Evolutionary conservation across 306 rosid species (phyloP), one percentile per base, ranked within the genome.

Genomic region (Vachellia pachyceras): DNA sequence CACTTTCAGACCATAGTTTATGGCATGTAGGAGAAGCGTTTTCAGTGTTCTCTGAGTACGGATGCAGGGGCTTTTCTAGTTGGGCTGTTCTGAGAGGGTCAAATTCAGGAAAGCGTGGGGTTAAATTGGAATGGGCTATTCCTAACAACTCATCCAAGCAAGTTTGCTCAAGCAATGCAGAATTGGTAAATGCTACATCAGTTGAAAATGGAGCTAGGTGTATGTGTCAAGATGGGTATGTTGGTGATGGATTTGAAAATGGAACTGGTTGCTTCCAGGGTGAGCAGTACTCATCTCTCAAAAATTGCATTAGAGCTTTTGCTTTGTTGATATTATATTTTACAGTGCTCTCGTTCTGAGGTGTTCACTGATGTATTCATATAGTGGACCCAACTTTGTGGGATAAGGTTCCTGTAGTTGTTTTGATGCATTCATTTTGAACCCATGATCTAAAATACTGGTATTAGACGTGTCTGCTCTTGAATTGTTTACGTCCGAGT

Each of bases 21-120:
- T 95, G 99, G 98, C 90, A 83, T 58, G 14, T 82, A 44, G 96
- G 98, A 10, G 90, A 85, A 22, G 91, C 86, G 4, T 90, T 95
- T 75, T 88, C 97, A 0, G 87, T 88, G 54, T 95, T 95, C 72
- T 84, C 92, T 37, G 84, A 87, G 80, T 89, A 84, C 79, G 99
- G 99, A 42, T 95, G 99, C 87, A 88, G 99, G 66, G 99, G 99
- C 12, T 85, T 93, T 80, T 89, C 97, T 52, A 93, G 99, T 82
- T 95, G 99, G 99, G 93, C 85, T 66, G 89, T 91, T 66, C 8
- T 77, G 57, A 57, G 90, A 69, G 94, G 92, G 9, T 77, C 94
- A 25, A 91, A 79, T 85, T 70, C 79, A 1, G 97, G 97, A 12
- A 93, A 84, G 80, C 85, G 96, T 15, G 99, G 99, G 42, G 91